Percentiles rank a stretch among this genome's conserved stretches.
phyloP scores from a whole-genome alignment of 2,329 filamentous ascomycete species.

The Plenodomus tracheiphilus region DNA sequence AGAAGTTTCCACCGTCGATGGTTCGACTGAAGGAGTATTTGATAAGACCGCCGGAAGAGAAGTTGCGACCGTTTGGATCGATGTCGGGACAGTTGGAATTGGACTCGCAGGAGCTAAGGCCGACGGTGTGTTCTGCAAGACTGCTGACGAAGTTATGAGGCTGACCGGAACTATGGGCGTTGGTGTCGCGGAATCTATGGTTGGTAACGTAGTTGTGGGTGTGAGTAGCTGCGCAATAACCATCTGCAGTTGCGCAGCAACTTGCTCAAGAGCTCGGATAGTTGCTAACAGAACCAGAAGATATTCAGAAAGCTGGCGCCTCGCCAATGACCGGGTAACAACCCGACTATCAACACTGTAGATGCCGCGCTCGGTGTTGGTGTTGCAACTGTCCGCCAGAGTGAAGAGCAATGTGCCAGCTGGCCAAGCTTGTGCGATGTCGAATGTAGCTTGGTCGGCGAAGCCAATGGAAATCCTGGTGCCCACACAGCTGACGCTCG shows the following conservation, averaged over 20 bases:
- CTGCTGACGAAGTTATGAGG: too few species aligned
- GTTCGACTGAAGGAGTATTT: too few species aligned
- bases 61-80: too few species aligned
- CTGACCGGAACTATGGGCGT: too few species aligned
- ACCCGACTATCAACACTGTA: background rate
- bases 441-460: background rate
- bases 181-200: too few species aligned
- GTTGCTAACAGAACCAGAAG: background rate
- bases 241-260: background rate
- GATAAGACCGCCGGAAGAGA: too few species aligned
- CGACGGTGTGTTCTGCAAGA: too few species aligned
- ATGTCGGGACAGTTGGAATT: too few species aligned
- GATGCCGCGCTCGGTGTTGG: background rate
- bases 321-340: background rate
- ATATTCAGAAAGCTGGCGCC: background rate
- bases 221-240: background rate
- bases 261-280: background rate
- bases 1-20: too few species aligned
- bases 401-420: conserved; percentile 1
- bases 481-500: background rate
- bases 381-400: background rate
- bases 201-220: too few species aligned
- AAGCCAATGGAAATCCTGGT: background rate
- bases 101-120: too few species aligned
- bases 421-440: background rate